Evolutionary conservation across 176 grass and related monocot genomes (phyloP).

Genomic region (Hordeum marinum): DNA sequence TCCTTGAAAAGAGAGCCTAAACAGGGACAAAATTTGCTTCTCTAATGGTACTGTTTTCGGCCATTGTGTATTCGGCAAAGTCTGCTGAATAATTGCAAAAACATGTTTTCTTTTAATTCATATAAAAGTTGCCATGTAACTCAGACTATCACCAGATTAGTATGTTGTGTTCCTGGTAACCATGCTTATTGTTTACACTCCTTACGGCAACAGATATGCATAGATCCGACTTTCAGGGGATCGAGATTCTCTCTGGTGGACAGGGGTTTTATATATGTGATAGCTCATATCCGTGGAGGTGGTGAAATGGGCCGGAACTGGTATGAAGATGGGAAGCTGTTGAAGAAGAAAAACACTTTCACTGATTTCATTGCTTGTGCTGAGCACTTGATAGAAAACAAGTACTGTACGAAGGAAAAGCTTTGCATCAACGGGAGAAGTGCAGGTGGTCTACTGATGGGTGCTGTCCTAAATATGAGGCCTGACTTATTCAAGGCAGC

Average conservation of each 20-base stretch:
- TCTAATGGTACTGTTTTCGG: not conserved
- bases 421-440: constrained; percentile 90
- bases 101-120: not conserved
- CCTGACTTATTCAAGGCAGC: constrained; percentile 83
- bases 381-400: constrained; percentile 76
- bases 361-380: constrained; percentile 89
- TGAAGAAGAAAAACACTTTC: constrained; percentile 90
- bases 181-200: not conserved
- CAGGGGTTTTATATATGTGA: constrained; percentile 77
- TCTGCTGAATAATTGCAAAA: not conserved
- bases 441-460: constrained; percentile 73
- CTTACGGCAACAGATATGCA: constrained; percentile 49
- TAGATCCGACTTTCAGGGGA: constrained; percentile 66
- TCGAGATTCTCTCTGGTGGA: constrained; percentile 78
- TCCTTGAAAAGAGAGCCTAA: not conserved
- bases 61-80: not conserved
- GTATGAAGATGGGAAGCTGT: constrained; percentile 83
- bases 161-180: not conserved
- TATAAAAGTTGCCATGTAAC: not conserved
- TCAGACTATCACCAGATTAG: not conserved
- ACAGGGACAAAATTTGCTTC: not conserved
- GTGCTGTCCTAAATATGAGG: constrained; percentile 81
- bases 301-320: constrained; percentile 96
- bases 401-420: constrained; percentile 75
- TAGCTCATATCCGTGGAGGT: constrained; percentile 86